phyloP scores from a whole-genome alignment of 2,329 filamentous ascomycete genomes.

The Camptophora hylomeconis region DNA sequence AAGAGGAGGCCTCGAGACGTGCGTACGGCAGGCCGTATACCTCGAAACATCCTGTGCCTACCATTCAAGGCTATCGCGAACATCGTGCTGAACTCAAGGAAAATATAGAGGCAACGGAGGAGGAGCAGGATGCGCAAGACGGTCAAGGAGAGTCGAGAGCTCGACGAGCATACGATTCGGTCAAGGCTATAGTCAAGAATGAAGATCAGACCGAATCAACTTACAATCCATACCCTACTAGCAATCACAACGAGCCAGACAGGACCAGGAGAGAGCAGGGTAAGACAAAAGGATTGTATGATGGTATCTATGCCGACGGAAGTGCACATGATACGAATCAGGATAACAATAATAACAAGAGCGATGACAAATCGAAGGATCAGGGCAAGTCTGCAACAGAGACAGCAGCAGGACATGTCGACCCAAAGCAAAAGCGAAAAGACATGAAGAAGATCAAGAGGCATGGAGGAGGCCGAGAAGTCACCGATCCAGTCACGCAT shows the following conservation, averaged over 20 bases:
- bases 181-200: conserved; percentile 13
- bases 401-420: conserved; percentile 13
- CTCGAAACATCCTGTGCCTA: conserved; percentile 16
- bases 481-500: conserved; percentile 62
- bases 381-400: conserved; percentile 13
- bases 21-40: conserved; percentile 11
- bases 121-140: conserved; percentile 12
- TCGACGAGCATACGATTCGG: conserved; percentile 14
- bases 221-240: conserved; percentile 13
- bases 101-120: conserved; percentile 8
- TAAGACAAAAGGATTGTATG: conserved; percentile 1
- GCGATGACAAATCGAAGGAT: conserved; percentile 5
- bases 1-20: conserved; percentile 8
- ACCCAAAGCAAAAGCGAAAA: conserved; percentile 36
- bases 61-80: conserved; percentile 15
- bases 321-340: not conserved
- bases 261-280: conserved; percentile 2
- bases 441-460: conserved; percentile 35
- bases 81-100: conserved; percentile 12
- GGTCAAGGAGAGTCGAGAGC: conserved; percentile 9
- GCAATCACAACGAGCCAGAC: conserved; percentile 15
- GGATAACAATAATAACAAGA: conserved; percentile 1
- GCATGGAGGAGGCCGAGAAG: conserved; percentile 41
- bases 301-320: not conserved
- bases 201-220: conserved; percentile 8